Evolutionary conservation across 177 flowering plant genomes (phyloP).

Genomic region (Telopea speciosissima): DNA sequence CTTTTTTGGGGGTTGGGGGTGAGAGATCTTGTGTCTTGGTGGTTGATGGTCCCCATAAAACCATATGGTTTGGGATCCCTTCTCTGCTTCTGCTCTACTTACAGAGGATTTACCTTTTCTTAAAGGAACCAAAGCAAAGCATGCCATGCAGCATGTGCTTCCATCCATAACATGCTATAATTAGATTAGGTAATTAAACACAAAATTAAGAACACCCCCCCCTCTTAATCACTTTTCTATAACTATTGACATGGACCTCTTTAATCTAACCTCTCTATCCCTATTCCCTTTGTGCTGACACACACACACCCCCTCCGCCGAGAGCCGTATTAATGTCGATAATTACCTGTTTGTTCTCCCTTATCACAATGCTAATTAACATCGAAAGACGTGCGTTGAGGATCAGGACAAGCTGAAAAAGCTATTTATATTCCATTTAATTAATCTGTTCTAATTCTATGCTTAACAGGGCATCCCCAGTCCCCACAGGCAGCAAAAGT

Average conservation of each 20-base stretch:
- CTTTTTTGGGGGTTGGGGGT: slow-evolving; percentile 36
- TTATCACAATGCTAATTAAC: slow-evolving; percentile 18
- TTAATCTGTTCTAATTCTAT: neutral
- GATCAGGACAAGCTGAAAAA: neutral
- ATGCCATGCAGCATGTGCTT: slow-evolving; percentile 25
- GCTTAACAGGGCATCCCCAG: neutral
- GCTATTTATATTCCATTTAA: slow-evolving; percentile 3
- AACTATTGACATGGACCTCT: slow-evolving; percentile 8
- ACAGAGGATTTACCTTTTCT: neutral
- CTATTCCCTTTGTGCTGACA: slow-evolving; percentile 8
- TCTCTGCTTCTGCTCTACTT: slow-evolving; percentile 7
- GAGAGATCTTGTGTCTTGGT: slow-evolving; percentile 29
- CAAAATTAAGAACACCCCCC: slow-evolving; percentile 13
- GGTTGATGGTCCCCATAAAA: slow-evolving; percentile 21
- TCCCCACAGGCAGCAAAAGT: neutral
- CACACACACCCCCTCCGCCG: too few relatives aligned
- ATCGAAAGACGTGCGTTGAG: slow-evolving; percentile 11
- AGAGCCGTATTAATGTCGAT: slow-evolving; percentile 18
- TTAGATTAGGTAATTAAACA: slow-evolving; percentile 1
- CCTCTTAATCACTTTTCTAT: neutral
- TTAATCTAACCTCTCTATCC: neutral
- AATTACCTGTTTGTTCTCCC: slow-evolving; percentile 19
- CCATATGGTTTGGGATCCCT: slow-evolving; percentile 24
- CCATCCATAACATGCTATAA: slow-evolving; percentile 8
- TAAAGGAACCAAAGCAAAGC: slow-evolving; percentile 20